A percentile compares a stretch with the other conserved stretches of the same genome.
Conservation (phyloP, 2,329 filamentous ascomycete species). For the Sclerotinia minor region DNA sequence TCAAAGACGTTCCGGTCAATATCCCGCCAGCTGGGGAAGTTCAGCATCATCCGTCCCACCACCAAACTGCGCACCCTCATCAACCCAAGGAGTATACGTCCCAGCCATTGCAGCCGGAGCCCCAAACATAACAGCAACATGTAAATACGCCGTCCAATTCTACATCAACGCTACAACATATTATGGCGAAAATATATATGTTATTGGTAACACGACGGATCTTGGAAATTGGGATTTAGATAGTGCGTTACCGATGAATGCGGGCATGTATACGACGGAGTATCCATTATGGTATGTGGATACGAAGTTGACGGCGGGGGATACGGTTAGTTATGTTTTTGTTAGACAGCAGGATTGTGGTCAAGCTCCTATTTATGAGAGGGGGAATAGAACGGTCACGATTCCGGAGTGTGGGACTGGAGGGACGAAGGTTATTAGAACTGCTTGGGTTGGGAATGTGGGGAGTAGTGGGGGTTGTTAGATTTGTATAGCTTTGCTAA, state of each 20-base stretch:
- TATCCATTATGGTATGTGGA: conserved; percentile 50
- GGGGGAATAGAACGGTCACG: conserved; percentile 46
- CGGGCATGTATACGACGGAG: conserved; percentile 46
- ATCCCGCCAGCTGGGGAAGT: conserved; percentile 57
- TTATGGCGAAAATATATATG: conserved; percentile 50
- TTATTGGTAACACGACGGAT: conserved; percentile 47
- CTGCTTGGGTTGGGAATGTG: conserved; percentile 45
- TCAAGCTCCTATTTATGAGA: conserved; percentile 48
- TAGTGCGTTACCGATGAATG: conserved; percentile 43
- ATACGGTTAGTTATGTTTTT: conserved; percentile 49
- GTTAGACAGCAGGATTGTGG: conserved; percentile 48
- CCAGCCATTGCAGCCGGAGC: conserved; percentile 48
- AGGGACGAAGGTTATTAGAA: conserved; percentile 41
- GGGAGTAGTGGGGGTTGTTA: conserved; percentile 39
- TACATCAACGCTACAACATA: conserved; percentile 50
- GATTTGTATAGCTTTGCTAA: background rate
- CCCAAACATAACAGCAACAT: conserved; percentile 36
- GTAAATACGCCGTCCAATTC: conserved; percentile 46
- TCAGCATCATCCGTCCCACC: conserved; percentile 49
- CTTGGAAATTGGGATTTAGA: conserved; percentile 47
- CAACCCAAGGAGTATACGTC: conserved; percentile 53
- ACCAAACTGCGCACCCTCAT: conserved; percentile 49
- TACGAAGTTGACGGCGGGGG: conserved; percentile 46
- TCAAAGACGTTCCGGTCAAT: conserved; percentile 54
- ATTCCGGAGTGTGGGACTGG: conserved; percentile 44